Base-by-base conservation (phyloP, 1,284 basidiomycete species). In the Peniophora sp. region DNA sequence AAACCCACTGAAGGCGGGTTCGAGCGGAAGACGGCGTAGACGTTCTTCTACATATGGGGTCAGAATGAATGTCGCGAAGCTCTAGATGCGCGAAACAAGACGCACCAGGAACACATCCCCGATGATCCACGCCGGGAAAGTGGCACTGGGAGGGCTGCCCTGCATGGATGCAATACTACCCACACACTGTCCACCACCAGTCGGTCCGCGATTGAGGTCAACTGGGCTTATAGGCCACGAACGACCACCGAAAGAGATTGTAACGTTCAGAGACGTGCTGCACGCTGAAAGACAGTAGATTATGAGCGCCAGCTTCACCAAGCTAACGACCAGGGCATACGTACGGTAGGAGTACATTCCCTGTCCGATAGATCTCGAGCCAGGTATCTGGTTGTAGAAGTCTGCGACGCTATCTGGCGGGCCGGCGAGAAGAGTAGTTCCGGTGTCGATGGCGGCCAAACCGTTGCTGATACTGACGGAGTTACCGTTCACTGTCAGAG, bases 121-220 rank as follows among this genome's bases (percentile, higher is more conserved):
- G 48, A 92, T 71, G 53, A 92, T 86, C 83, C 85, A 89, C 48
- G 57, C 63, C 0, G 82, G 82, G 54, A 74, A 74, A 14, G 77
- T 77, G 3, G 67, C 57, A 1, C 69, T 68, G 9, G 62, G 56
- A 20, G 62, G 65, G 47, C 74, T 75, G 34, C 82, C 84, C 23
- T 71, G 64, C 27, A 32, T 32, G 27, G 27, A 32, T 5, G 27
- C 27, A 12, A 32, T 12, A 32, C 27, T 12, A 32, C 89, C 90
- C 3, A 89, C 65, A 63, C 91, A 94, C 48, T 65, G 62, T 11
- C 67, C 68, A 50, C 62, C 66, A 49, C 66, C 61, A 17, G 58
- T 51, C 1, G 57, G 55, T n/a, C 90, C 90, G 9, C 92, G 65
- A 64, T 88, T 94, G 78, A 96, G 87, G 62, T 94, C 90, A 1